Evolutionary conservation across 2,329 filamentous ascomycete species (phyloP).

Genomic region (Lecanoromycetidae sp.): DNA sequence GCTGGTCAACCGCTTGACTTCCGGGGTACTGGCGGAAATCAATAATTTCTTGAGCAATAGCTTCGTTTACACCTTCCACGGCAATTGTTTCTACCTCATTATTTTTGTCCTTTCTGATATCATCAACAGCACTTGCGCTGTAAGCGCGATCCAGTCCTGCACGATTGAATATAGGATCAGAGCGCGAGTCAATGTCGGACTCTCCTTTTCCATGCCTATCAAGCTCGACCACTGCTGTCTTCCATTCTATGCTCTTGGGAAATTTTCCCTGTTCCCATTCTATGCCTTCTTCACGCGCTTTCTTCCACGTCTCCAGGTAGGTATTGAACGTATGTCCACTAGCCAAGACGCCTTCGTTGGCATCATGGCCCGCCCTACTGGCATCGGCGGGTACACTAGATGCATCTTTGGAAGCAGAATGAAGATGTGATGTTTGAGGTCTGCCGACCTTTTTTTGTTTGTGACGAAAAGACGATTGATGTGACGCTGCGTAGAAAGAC

Average conservation of each 20-base stretch:
- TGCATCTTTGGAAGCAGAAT: slow-evolving; percentile 60
- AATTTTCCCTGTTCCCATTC: slow-evolving; percentile 92
- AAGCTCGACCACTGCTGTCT: slow-evolving; percentile 2
- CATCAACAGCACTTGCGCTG: slow-evolving; percentile 45
- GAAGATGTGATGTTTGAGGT: slow-evolving; percentile 50
- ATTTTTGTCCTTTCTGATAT: slow-evolving; percentile 45
- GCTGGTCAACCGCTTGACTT: too few relatives aligned
- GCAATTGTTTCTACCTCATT: slow-evolving; percentile 36
- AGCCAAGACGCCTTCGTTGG: slow-evolving; percentile 42
- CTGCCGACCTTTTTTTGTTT: slow-evolving; percentile 40
- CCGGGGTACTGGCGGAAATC: slow-evolving; percentile 34
- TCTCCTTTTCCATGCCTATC: slow-evolving; percentile 36
- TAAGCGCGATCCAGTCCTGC: slow-evolving; percentile 36
- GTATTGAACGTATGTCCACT: slow-evolving; percentile 40
- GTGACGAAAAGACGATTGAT: slow-evolving; percentile 41
- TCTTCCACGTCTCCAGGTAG: slow-evolving; percentile 84
- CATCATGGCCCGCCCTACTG: slow-evolving; percentile 46
- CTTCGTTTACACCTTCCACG: slow-evolving; percentile 72
- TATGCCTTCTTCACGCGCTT: slow-evolving; percentile 56
- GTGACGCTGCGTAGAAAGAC: slow-evolving; percentile 46
- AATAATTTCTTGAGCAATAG: slow-evolving; percentile 62
- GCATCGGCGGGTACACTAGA: slow-evolving; percentile 40
- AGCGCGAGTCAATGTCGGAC: slow-evolving; percentile 29
- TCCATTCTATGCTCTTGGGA: slow-evolving; percentile 80
- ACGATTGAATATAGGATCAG: slow-evolving; percentile 21